phyloP scores from a whole-genome alignment of 2,329 filamentous ascomycete species.

The Penicillium brevicompactum region DNA sequence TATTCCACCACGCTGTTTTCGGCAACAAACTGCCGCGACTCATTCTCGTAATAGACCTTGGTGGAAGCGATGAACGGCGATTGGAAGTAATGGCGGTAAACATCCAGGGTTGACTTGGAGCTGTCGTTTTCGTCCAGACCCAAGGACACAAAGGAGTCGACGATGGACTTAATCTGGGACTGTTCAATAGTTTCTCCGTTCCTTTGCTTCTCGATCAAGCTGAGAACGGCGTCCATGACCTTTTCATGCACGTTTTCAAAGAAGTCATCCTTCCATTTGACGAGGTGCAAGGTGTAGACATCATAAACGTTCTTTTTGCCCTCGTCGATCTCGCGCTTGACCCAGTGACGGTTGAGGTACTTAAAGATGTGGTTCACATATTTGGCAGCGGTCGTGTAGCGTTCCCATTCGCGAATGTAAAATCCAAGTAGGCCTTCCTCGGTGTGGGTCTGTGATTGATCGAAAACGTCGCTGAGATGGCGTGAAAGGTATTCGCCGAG shows the following conservation, averaged over 20 bases:
- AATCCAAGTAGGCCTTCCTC: conserved; percentile 89
- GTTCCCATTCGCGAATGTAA: conserved; percentile 95
- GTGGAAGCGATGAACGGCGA: conserved; percentile 87
- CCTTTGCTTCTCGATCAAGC: conserved; percentile 93
- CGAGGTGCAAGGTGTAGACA: conserved; percentile 94
- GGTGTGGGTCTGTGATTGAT: conserved; percentile 74
- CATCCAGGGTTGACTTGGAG: conserved; percentile 90
- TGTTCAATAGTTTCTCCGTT: conserved; percentile 98
- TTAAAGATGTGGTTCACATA: conserved; percentile 97
- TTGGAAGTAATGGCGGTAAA: conserved; percentile 92
- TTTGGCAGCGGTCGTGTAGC: conserved; percentile 93
- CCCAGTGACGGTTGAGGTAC: conserved; percentile 97
- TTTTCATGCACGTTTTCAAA: conserved; percentile 81
- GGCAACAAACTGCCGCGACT: conserved; percentile 90
- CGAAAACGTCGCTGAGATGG: conserved; percentile 73
- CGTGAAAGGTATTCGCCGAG: conserved; percentile 80
- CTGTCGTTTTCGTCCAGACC: conserved; percentile 92
- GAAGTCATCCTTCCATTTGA: conserved; percentile 91
- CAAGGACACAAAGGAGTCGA: conserved; percentile 93
- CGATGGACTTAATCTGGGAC: conserved; percentile 92
- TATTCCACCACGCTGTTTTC: conserved; percentile 99
- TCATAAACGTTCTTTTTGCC: conserved; percentile 98
- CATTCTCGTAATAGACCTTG: conserved; percentile 80
- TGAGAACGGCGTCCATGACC: conserved; percentile 93
- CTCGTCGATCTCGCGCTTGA: conserved; percentile 97